Evolutionary conservation across 495 filamentous ascomycete genomes (phyloP).

Genomic region (Letharia columbiana): DNA sequence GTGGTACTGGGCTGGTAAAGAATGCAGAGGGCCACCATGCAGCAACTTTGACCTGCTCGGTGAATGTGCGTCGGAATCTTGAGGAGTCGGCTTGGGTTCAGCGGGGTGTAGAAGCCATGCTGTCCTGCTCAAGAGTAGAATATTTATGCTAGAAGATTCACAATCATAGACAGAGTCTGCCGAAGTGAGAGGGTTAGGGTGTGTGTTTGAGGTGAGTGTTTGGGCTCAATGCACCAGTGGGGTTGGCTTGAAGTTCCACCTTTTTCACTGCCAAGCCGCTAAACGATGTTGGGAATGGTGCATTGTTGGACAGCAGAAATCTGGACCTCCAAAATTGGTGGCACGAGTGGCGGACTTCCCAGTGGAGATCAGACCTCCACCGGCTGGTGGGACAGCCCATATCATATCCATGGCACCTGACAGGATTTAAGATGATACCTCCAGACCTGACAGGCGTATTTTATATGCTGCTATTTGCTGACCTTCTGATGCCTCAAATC

Average conservation of each 20-base stretch:
- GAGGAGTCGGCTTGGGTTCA: neutral
- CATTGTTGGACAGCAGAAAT: neutral
- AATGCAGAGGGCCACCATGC: neutral
- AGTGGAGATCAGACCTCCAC: neutral
- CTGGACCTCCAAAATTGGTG: neutral
- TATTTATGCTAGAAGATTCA: neutral
- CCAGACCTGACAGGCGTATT: neutral
- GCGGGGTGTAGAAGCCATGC: neutral
- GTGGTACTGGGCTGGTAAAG: neutral
- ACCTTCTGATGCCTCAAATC: neutral
- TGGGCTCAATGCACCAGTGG: conserved; percentile 2
- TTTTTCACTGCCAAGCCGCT: neutral
- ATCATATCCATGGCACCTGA: neutral
- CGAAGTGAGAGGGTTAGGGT: neutral
- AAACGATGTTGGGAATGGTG: neutral
- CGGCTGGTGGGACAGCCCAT: neutral
- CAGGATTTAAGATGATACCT: neutral
- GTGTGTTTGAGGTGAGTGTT: neutral
- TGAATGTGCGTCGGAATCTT: conserved; percentile 8
- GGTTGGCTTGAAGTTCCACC: conserved; percentile 2
- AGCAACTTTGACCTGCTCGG: neutral
- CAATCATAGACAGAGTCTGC: neutral
- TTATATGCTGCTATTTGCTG: neutral
- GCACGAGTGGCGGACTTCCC: neutral
- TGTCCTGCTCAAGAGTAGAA: neutral